Conservation (phyloP, 768 basidiomycete genomes). For the Xerocomus potaroensis region DNA sequence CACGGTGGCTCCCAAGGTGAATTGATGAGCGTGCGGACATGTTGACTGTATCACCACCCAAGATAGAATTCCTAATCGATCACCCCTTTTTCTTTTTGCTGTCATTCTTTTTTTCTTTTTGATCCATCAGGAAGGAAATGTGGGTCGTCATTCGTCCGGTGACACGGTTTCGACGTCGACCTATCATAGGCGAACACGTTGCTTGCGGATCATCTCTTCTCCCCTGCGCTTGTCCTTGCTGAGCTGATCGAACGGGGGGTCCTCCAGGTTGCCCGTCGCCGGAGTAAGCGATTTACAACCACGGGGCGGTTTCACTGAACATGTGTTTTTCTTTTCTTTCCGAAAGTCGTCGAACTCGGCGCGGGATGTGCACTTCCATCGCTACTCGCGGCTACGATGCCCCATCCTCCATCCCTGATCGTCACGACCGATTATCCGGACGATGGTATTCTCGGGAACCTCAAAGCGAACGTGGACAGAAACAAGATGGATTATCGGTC, state of each 20-base stretch:
- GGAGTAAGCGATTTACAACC: slow-evolving; percentile 32
- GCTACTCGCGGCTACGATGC: slow-evolving; percentile 46
- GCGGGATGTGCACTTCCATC: slow-evolving; percentile 68
- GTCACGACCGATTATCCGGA: slow-evolving; percentile 72
- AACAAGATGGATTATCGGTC: slow-evolving; percentile 38
- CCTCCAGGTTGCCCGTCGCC: slow-evolving; percentile 38
- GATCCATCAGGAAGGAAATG: slow-evolving; percentile 58
- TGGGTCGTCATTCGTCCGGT: slow-evolving; percentile 30
- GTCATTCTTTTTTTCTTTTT: neutral
- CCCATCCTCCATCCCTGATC: slow-evolving; percentile 45
- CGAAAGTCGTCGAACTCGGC: slow-evolving; percentile 64
- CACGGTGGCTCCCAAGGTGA: slow-evolving; percentile 57
- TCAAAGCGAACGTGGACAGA: slow-evolving; percentile 48
- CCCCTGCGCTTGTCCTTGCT: slow-evolving; percentile 61
- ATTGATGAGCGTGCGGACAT: neutral
- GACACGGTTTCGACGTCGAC: neutral
- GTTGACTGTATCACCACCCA: too few relatives aligned
- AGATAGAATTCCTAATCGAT: neutral
- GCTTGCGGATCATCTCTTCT: slow-evolving; percentile 71
- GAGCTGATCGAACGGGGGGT: slow-evolving; percentile 58
- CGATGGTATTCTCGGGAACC: slow-evolving; percentile 51
- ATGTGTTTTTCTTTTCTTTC: too few relatives aligned
- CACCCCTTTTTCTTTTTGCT: too few relatives aligned
- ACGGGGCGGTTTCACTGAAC: too few relatives aligned
- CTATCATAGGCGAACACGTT: slow-evolving; percentile 57